A percentile compares a stretch with the other conserved stretches of the same genome.
phyloP scores from a whole-genome alignment of 805 yeast species.

The Candida quercuum region DNA sequence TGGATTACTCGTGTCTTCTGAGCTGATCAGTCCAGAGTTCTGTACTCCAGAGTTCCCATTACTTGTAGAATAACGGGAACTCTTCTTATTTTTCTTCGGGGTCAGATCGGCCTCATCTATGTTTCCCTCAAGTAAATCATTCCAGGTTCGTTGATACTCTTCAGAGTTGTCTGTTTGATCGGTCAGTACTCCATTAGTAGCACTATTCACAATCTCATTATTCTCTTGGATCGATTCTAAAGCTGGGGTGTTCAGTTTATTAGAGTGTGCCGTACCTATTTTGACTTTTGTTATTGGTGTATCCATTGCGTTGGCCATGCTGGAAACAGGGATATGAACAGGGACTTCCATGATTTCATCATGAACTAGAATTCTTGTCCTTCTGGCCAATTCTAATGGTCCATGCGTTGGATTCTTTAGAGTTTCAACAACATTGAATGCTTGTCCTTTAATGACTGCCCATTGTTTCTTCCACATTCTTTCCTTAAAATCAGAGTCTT shows the following conservation, averaged over 20 bases:
- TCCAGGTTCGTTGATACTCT: constrained; percentile 26
- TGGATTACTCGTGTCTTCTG: too few relatives aligned
- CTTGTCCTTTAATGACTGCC: constrained; percentile 72
- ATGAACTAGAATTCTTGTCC: constrained; percentile 50
- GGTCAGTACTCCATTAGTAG: too few relatives aligned
- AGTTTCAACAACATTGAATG: constrained; percentile 68
- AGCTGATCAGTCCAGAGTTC: too few relatives aligned
- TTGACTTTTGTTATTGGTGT: constrained; percentile 24
- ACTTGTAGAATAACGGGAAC: too few relatives aligned
- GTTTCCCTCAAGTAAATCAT: constrained; percentile 24
- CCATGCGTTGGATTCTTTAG: constrained; percentile 53
- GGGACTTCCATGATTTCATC: constrained; percentile 63
- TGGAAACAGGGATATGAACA: constrained; percentile 29
- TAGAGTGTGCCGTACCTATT: neutral
- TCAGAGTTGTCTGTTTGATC: constrained; percentile 6
- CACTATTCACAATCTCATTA: too few relatives aligned
- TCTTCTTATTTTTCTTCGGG: neutral
- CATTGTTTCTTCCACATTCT: constrained; percentile 65
- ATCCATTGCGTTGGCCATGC: constrained; percentile 38
- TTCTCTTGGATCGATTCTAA: constrained; percentile 9
- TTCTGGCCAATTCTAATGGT: constrained; percentile 59
- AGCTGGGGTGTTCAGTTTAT: neutral
- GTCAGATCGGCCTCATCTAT: constrained; percentile 23
- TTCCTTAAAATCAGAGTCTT: constrained; percentile 57
- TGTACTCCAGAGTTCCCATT: too few relatives aligned